Evolutionary conservation across 2,329 filamentous ascomycete species (phyloP), one percentile per base, ranked within the genome.

Genomic region (Aspergillus tanneri): DNA sequence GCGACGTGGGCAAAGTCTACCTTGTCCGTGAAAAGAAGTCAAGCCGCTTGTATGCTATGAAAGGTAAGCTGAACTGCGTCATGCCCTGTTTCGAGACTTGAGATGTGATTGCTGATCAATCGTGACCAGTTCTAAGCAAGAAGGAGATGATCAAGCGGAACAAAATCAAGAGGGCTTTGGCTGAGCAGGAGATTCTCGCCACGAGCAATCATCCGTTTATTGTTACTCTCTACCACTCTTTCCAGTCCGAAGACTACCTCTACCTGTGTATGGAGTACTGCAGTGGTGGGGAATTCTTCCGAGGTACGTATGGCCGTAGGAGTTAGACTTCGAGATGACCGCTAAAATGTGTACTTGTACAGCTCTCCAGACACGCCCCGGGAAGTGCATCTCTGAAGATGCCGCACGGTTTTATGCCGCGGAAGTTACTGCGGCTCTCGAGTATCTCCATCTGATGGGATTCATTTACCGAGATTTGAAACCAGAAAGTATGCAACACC

Each of bases 191-290:
- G 71, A 99, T 99, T 57, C 77, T 99, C 45, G 93, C 93, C 7
- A 99, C 93, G 34, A 97, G 92, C 77, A 99, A 99, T 62, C 93
- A 99, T 64, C 93, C 93, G 0, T 99, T 99, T 71, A 99, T 99
- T 66, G 93, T 99, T 54, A 99, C 93, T 0, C 78, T 99, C 2
- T 99, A 97, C 69, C 93, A 99, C 73, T 97, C 92, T 0, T 99
- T 99, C 79, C 93, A 99, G 71, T 99, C 93, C 1, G 93, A 99
- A 69, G 93, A 99, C 59, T 91, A 97, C 72, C 80, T 99, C 34
- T 99, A 99, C 67, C 80, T 99, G n/a, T 99, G 93, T 70, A 99
- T 99, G 93, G 93, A 99, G 72, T 99, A 99, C 69, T 99, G 93
- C 78, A 97, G 91, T 62, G 93, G 93, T 57, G 93, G 93, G 53